Base-by-base conservation (phyloP, 78 protist genomes). In the Trichosphaerium sp. region DNA sequence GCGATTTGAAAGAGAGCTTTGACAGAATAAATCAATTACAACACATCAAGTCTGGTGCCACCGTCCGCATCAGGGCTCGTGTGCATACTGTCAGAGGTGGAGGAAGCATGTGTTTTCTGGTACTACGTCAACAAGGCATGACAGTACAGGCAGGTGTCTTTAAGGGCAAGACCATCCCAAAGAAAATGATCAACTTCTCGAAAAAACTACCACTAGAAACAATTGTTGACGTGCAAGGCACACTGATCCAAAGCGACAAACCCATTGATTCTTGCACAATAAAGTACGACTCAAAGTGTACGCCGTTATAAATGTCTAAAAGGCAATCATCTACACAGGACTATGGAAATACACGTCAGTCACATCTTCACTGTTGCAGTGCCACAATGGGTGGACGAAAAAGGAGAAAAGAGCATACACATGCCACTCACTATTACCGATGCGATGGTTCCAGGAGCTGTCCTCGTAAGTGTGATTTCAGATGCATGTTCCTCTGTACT, bases 221-320 rank as follows among this genome's bases (percentile, higher is more conserved):
- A 0, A 21, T 91, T 38, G 93, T 94, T 15, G 94, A 91, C 37
- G 63, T 94, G 21, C 41, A 41, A n/a, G 98, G 82, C n/a, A 43
- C 40, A 1, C 78, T 91, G 25, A 14, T 41, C 34, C n/a, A 4
- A 5, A 58, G 89, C 21, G 49, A 21, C 8, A 48, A 48, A 59
- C 75, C 77, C 58, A 62, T 90, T 66, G 56, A 75, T 34, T 21
- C 49, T 32, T 48, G 80, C 78, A 75, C 92, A 26, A 83, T 90
- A 71, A 61, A 59, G 42, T 80, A 67, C n/a, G 76, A n/a, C n/a
- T n/a, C n/a, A n/a, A n/a, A n/a, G n/a, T n/a, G n/a, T n/a, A n/a
- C n/a, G n/a, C n/a, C n/a, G n/a, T n/a, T n/a, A n/a, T n/a, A n/a
- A n/a, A n/a, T n/a, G n/a, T n/a, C n/a, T n/a, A n/a, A n/a, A n/a